phyloP scores from a whole-genome alignment of 352 stramenopile species.

The Phytophthora cryptogea region DNA sequence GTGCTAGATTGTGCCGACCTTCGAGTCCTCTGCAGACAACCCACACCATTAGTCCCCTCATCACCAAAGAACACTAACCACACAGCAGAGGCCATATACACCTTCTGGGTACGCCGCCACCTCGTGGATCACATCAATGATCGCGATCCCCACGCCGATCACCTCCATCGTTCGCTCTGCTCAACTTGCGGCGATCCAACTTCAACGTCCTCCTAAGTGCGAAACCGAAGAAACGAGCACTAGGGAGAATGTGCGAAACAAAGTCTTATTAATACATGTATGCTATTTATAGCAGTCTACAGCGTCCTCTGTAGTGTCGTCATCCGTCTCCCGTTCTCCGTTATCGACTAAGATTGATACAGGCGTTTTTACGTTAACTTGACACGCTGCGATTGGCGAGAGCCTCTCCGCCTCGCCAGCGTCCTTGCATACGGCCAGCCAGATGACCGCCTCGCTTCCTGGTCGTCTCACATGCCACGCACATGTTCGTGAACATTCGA shows the following conservation, averaged over 20 bases:
- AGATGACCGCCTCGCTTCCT: slow-evolving; percentile 9
- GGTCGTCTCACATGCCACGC: neutral
- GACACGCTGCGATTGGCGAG: slow-evolving; percentile 24
- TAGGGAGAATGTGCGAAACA: too few species aligned
- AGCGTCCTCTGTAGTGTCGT: neutral
- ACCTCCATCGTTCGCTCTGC: slow-evolving; percentile 38
- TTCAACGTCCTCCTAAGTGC: slow-evolving; percentile 34
- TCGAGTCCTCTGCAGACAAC: slow-evolving; percentile 51
- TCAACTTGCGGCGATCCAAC: neutral
- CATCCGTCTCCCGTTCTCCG: neutral
- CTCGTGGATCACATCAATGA: slow-evolving; percentile 70
- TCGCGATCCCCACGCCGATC: slow-evolving; percentile 69
- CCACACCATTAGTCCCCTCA: neutral
- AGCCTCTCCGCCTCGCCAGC: slow-evolving; percentile 7
- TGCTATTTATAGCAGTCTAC: too few species aligned
- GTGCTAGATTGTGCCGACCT: slow-evolving; percentile 30
- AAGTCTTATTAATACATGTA: too few species aligned
- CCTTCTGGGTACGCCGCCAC: slow-evolving; percentile 57
- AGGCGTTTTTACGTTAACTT: slow-evolving; percentile 3
- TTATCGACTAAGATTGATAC: slow-evolving; percentile 1
- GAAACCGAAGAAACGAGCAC: neutral
- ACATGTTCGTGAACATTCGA: slow-evolving; percentile 38
- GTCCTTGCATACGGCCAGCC: slow-evolving; percentile 2
- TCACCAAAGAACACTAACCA: neutral
- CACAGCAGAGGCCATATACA: slow-evolving; percentile 17